These are phyloP conservation scores for Pseudogymnoascus sp. DNA, from an alignment of 2,329 filamentous ascomycete species.

Conservation along the genomic window DNA sequence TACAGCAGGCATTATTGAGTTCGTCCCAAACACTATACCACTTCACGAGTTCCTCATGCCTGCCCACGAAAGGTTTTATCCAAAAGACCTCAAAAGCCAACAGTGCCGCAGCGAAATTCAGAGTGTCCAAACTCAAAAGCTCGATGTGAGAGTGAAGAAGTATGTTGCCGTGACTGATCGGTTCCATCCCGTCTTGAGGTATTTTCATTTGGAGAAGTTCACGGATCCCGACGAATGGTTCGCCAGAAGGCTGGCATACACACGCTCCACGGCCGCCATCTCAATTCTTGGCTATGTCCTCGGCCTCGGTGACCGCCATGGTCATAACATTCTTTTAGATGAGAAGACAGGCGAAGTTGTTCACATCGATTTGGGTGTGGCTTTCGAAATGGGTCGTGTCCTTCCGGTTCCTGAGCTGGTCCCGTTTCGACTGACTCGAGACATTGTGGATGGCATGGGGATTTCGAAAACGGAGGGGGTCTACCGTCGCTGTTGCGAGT, in stretches of 20 bases:
- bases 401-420: constrained; percentile 91
- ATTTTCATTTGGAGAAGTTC: constrained; percentile 96
- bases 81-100: constrained; percentile 68
- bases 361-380: constrained; percentile 93
- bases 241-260: constrained; percentile 77
- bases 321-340: constrained; percentile 93
- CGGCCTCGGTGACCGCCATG: constrained; percentile 87
- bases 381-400: constrained; percentile 94
- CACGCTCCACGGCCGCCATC: constrained; percentile 84
- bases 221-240: constrained; percentile 96
- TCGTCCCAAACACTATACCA: constrained; percentile 86
- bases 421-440: constrained; percentile 86
- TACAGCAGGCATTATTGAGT: constrained; percentile 87
- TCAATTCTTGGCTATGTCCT: constrained; percentile 91
- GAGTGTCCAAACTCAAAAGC: constrained; percentile 59
- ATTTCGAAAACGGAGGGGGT: constrained; percentile 92
- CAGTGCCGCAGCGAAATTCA: constrained; percentile 73
- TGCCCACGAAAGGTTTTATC: constrained; percentile 79
- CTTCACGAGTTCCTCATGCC: constrained; percentile 88
- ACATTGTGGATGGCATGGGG: constrained; percentile 95
- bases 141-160: constrained; percentile 61
- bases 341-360: constrained; percentile 85
- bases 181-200: constrained; percentile 89
- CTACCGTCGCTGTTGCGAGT: constrained; percentile 96
- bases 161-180: constrained; percentile 72